Evolutionary conservation across 2,329 filamentous ascomycete genomes (phyloP).

Genomic region (Gyromitra esculenta): DNA sequence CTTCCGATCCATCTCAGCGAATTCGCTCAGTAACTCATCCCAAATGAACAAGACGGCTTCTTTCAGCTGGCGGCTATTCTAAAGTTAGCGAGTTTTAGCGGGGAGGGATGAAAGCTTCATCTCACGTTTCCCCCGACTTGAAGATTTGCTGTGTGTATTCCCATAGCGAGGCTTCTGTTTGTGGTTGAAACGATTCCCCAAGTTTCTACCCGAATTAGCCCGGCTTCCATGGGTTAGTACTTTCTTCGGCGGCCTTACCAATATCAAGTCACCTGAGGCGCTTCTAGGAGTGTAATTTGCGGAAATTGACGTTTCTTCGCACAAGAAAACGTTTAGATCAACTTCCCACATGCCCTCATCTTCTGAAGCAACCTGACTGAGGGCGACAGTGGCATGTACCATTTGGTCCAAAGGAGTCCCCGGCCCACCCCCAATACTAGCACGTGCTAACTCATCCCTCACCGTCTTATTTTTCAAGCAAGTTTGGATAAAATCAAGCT

Average conservation of each 20-base stretch:
- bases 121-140: conserved; percentile 38
- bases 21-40: conserved; percentile 83
- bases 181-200: conserved; percentile 53
- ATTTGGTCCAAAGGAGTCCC: conserved; percentile 56
- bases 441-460: conserved; percentile 76
- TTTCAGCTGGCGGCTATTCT: conserved; percentile 70
- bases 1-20: conserved; percentile 77
- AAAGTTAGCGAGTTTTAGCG: conserved; percentile 49
- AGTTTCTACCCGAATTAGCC: conserved; percentile 45
- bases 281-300: conserved; percentile 96
- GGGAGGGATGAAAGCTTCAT: conserved; percentile 1
- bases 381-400: conserved; percentile 55
- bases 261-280: conserved; percentile 88
- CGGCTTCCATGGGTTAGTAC: conserved; percentile 5
- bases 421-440: conserved; percentile 47
- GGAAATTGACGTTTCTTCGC: conserved; percentile 92
- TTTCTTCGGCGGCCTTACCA: conserved; percentile 61
- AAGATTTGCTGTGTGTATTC: conserved; percentile 54
- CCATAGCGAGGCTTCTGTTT: conserved; percentile 52
- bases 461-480: conserved; percentile 89
- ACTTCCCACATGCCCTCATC: conserved; percentile 97
- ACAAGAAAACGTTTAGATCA: conserved; percentile 93
- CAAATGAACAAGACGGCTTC: conserved; percentile 87
- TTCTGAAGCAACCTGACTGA: conserved; percentile 85
- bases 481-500: conserved; percentile 92